A percentile compares a stretch with the other conserved stretches of the same genome.
Conservation (phyloP, 768 basidiomycete species). For the Boletus vinaceobasis region DNA sequence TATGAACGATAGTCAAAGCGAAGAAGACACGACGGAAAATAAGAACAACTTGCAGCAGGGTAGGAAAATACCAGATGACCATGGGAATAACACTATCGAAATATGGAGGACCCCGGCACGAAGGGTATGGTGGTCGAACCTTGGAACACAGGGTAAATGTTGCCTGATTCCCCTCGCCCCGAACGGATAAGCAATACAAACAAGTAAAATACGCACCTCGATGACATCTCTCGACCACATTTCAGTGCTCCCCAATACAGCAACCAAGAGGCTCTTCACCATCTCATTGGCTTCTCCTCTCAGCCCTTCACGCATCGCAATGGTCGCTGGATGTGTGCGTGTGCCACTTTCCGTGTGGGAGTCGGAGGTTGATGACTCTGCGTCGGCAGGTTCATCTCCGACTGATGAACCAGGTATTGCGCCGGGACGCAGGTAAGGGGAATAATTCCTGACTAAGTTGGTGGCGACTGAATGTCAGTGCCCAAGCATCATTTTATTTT, state of each 20-base stretch:
- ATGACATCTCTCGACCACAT: conserved; percentile 62
- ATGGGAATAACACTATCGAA: conserved; percentile 29
- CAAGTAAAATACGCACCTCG: conserved; percentile 20
- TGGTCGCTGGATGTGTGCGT: conserved; percentile 63
- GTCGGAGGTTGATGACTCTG: conserved; percentile 1
- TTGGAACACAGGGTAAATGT: conserved; percentile 54
- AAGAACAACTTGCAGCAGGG: not conserved
- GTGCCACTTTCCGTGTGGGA: conserved; percentile 44
- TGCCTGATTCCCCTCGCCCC: not conserved
- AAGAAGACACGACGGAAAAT: not conserved
- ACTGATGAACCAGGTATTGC: conserved; percentile 14
- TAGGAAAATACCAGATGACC: conserved; percentile 46
- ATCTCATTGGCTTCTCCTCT: conserved; percentile 67
- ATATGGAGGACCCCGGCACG: not conserved
- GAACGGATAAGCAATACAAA: conserved; percentile 1
- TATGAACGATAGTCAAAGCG: not conserved
- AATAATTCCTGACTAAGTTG: conserved; percentile 91
- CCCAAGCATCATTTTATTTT: conserved; percentile 35
- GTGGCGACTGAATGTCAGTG: conserved; percentile 78
- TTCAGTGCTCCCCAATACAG: conserved; percentile 32
- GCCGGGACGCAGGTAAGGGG: conserved; percentile 64
- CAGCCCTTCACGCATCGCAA: conserved; percentile 64
- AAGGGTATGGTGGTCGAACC: conserved; percentile 18
- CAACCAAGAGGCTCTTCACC: conserved; percentile 53
- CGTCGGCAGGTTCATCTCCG: conserved; percentile 4